These are phyloP conservation scores for Flaveria robusta DNA, from an alignment of 129 eudicot genomes.

Conservation along the genomic window DNA sequence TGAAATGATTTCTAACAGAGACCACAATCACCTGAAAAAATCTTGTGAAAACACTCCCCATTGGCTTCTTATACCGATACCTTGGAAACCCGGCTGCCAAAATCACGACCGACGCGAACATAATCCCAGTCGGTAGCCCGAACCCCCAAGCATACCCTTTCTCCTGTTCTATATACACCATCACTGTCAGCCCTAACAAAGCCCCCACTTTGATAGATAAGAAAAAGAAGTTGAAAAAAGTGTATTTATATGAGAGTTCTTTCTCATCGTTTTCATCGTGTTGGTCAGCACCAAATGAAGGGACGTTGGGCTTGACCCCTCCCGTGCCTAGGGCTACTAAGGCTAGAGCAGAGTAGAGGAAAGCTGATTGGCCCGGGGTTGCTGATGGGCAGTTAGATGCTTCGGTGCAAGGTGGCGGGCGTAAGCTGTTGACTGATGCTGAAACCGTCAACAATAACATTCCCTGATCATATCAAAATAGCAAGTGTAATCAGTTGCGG, in stretches of 20 bases:
- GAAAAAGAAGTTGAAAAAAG: conserved; percentile 81
- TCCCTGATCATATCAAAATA: conserved; percentile 48
- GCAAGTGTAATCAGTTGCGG: background rate
- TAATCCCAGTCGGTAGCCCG: conserved; percentile 59
- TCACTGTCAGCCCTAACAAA: conserved; percentile 62
- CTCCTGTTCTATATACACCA: conserved; percentile 66
- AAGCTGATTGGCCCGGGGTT: conserved; percentile 52
- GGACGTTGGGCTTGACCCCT: conserved; percentile 89
- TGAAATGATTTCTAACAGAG: conserved; percentile 57
- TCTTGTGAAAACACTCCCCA: conserved; percentile 80
- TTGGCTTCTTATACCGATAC: conserved; percentile 79
- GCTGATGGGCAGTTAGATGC: conserved; percentile 60
- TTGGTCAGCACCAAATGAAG: conserved; percentile 94
- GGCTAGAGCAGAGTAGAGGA: conserved; percentile 61
- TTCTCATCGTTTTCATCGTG: conserved; percentile 61
- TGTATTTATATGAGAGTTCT: conserved; percentile 59
- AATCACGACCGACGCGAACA: conserved; percentile 51
- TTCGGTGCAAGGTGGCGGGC: conserved; percentile 57
- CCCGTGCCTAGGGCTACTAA: conserved; percentile 95
- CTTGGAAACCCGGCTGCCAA: conserved; percentile 59
- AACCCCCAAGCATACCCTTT: conserved; percentile 79
- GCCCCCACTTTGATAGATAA: conserved; percentile 82
- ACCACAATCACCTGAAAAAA: conserved; percentile 68
- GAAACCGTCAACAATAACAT: conserved; percentile 68
- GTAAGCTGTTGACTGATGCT: conserved; percentile 61